Evolutionary conservation across 2,329 filamentous ascomycete species (phyloP), one percentile per base, ranked within the genome.

Genomic region (Colletotrichum eleusines): DNA sequence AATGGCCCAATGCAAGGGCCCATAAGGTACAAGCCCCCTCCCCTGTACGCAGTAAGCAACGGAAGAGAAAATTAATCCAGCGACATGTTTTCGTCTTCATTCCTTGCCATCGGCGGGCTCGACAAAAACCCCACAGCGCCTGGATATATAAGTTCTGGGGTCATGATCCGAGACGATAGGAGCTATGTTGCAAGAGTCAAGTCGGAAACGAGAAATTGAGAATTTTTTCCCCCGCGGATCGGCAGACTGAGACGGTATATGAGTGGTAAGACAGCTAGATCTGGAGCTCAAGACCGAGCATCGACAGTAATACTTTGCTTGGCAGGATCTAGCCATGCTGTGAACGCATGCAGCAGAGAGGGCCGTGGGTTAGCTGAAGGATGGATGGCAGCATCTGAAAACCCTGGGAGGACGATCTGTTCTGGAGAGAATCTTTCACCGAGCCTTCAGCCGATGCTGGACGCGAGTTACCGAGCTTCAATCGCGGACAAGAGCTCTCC

Each of bases 171-270:
- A 26, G 48, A 20, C 23, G 5, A 18, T 51, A 9, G 48, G 48
- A 14, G 12, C 23, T 4, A 51, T 16, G 14, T 51, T 28, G 14
- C 42, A 46, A 28, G 46, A 26, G 23, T 12, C 5, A 26, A 6
- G 12, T 9, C 1, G 7, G 2, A 26, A 11, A 48, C 6, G 16
- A 12, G n/a, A 48, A 9, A 3, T 26, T 26, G 14, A 8, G 54
- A 48, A 7, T 7, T 11, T 20, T 1, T 9, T 54, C 65, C 66
- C 66, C n/a, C n/a, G n/a, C 66, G 46, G 66, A 69, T 69, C 61
- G 61, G 46, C 66, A 35, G 53, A 20, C 53, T 48, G 16, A 26
- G 35, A 68, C 33, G 51, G 66, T 42, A 44, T 18, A 44, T 51
- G 57, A 68, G 35, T 63, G 51, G 57, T 20, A 42, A 48, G 51